Conservation (phyloP, 805 yeast species). For the Candida broadrunensis region DNA sequence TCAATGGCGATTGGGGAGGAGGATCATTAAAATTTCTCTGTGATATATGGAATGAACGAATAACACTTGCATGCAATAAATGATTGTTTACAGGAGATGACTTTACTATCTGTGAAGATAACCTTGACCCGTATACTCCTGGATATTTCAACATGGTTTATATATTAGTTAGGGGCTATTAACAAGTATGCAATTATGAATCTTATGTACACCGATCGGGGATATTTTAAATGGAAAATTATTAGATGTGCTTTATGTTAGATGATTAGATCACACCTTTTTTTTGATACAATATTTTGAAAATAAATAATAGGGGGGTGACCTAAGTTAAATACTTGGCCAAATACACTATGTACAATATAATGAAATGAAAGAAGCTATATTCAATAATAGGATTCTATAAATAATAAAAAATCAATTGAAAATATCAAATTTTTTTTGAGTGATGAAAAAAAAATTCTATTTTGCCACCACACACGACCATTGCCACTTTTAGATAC, state of each 20-base stretch:
- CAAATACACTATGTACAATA: conserved; percentile 1
- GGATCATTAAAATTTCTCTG: conserved; percentile 10
- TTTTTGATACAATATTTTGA: neutral
- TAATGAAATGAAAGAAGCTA: neutral
- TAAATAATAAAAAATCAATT: too few species aligned
- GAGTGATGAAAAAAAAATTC: neutral
- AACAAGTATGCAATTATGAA: neutral
- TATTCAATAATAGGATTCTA: neutral
- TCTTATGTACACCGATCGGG: neutral
- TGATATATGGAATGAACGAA: conserved; percentile 16
- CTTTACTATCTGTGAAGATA: neutral
- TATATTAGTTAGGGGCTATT: neutral
- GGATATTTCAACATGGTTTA: neutral
- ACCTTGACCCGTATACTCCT: neutral
- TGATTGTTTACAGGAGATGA: neutral
- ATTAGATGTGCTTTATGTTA: too few species aligned
- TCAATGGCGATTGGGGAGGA: conserved; percentile 70
- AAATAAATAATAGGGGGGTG: too few species aligned
- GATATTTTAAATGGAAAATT: too few species aligned
- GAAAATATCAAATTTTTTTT: neutral
- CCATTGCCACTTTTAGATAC: neutral
- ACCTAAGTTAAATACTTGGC: neutral
- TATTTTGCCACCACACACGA: neutral
- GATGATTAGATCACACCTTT: neutral
- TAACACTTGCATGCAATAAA: neutral